Percentiles rank a stretch among this genome's conserved stretches.
These are phyloP conservation scores for Craterostigma plantagineum DNA, from an alignment of 257 asterid genomes.

Conservation along the genomic window DNA sequence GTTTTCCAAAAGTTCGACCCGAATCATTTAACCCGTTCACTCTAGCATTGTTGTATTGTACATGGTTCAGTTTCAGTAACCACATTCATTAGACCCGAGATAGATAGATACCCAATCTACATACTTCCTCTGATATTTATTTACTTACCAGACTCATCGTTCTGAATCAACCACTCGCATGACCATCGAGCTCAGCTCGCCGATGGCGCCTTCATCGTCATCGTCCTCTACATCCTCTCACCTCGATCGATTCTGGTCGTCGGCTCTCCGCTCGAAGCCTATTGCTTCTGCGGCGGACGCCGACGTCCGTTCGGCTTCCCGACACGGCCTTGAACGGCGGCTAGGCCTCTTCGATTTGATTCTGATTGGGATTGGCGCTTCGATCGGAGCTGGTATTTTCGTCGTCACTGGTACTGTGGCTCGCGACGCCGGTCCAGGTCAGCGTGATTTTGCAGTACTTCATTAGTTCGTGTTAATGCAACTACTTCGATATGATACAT, in stretches of 20 bases:
- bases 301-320: conserved; percentile 23
- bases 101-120: too few species aligned
- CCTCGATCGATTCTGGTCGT: conserved; percentile 45
- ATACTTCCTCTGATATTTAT: too few species aligned
- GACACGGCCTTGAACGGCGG: conserved; percentile 60
- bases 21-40: too few species aligned
- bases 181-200: conserved; percentile 12
- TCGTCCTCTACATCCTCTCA: conserved; percentile 15
- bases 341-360: conserved; percentile 67
- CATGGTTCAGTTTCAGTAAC: too few species aligned
- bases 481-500: too few species aligned
- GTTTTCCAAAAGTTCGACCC: too few species aligned
- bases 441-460: conserved; percentile 5
- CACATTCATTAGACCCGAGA: too few species aligned
- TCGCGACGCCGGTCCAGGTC: conserved; percentile 89
- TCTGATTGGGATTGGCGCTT: conserved; percentile 82
- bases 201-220: conserved; percentile 5
- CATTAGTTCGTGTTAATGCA: too few species aligned
- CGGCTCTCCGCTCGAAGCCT: conserved; percentile 56
- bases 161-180: conserved; percentile 2
- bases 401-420: conserved; percentile 98
- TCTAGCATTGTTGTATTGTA: too few species aligned
- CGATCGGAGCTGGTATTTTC: conserved; percentile 93
- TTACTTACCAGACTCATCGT: neutral
- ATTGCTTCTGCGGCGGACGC: conserved; percentile 25